These are phyloP conservation scores for Nicotiana otophora DNA, from an alignment of 257 asterid genomes.

Conservation along the genomic window DNA sequence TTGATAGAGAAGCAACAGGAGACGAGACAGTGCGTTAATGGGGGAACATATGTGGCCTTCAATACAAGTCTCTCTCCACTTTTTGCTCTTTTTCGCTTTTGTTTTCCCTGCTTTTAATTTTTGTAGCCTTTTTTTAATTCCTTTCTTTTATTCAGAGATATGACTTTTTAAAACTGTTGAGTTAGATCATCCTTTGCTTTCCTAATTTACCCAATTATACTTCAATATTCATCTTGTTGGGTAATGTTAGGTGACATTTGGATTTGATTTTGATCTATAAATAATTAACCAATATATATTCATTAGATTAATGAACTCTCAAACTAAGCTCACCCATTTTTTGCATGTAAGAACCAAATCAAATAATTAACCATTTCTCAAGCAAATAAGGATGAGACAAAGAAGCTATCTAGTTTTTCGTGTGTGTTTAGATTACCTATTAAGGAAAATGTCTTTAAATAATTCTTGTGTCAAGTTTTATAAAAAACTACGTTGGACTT, in stretches of 20 bases:
- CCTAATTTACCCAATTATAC: slow-evolving; percentile 12
- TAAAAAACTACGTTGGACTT: no score
- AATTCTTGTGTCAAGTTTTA: no score
- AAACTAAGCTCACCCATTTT: no score
- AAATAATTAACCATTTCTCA: no score
- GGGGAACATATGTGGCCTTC: slow-evolving; percentile 31
- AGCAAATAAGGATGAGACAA: no score
- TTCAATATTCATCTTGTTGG: background rate
- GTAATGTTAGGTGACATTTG: background rate
- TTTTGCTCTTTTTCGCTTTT: slow-evolving; percentile 25
- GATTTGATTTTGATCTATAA: no score
- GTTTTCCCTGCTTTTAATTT: background rate
- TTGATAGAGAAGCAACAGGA: background rate
- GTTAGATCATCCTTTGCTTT: slow-evolving; percentile 5
- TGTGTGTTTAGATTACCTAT: no score
- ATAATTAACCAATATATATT: no score
- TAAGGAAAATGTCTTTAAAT: no score
- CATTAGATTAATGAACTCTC: no score
- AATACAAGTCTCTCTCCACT: slow-evolving; percentile 37
- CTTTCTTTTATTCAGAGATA: background rate
- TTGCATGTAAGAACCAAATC: no score
- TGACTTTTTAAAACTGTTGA: background rate
- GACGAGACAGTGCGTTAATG: slow-evolving; percentile 7
- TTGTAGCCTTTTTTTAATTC: background rate
- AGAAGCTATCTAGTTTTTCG: no score